phyloP scores from a whole-genome alignment of 2,329 filamentous ascomycete genomes.

The Penicillium nordicum region DNA sequence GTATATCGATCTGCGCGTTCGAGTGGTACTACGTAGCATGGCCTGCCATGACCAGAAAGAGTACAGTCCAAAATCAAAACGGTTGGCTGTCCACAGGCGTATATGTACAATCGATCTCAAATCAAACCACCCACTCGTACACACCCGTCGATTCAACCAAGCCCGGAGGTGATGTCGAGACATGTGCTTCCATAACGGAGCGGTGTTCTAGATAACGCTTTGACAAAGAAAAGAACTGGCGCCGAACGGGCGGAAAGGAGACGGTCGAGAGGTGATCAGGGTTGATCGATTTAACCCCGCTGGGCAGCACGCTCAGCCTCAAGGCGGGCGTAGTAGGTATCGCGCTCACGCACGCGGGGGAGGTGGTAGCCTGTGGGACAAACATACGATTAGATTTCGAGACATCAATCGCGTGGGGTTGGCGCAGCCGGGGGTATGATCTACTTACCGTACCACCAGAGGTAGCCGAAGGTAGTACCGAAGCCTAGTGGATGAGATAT shows the following conservation, averaged over 20 bases:
- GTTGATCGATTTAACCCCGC: slow-evolving; percentile 28
- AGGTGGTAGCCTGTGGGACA: slow-evolving; percentile 58
- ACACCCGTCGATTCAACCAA: slow-evolving; percentile 15
- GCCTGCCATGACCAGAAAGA: not conserved
- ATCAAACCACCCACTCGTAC: slow-evolving; percentile 20
- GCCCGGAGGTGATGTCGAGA: not conserved
- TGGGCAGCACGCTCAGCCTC: slow-evolving; percentile 57
- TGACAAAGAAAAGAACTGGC: slow-evolving; percentile 18
- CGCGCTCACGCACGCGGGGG: slow-evolving; percentile 60
- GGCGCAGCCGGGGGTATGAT: not conserved
- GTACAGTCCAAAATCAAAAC: slow-evolving; percentile 20
- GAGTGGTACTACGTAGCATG: not conserved
- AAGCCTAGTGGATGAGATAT: slow-evolving; percentile 47
- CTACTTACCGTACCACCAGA: slow-evolving; percentile 64
- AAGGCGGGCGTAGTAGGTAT: slow-evolving; percentile 61
- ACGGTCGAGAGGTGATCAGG: slow-evolving; percentile 11
- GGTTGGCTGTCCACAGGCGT: slow-evolving; percentile 22
- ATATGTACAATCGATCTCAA: slow-evolving; percentile 33
- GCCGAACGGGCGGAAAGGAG: slow-evolving; percentile 19
- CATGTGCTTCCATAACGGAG: not conserved
- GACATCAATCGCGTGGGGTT: not conserved
- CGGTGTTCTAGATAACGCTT: slow-evolving; percentile 11
- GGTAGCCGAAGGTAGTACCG: slow-evolving; percentile 60
- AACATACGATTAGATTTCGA: slow-evolving; percentile 4
- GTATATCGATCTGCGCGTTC: not conserved